Percentiles rank a stretch among this genome's conserved stretches.
Evolutionary conservation across 257 asterid genomes (phyloP).

Genomic region (Nyctanthes arbortristis): DNA sequence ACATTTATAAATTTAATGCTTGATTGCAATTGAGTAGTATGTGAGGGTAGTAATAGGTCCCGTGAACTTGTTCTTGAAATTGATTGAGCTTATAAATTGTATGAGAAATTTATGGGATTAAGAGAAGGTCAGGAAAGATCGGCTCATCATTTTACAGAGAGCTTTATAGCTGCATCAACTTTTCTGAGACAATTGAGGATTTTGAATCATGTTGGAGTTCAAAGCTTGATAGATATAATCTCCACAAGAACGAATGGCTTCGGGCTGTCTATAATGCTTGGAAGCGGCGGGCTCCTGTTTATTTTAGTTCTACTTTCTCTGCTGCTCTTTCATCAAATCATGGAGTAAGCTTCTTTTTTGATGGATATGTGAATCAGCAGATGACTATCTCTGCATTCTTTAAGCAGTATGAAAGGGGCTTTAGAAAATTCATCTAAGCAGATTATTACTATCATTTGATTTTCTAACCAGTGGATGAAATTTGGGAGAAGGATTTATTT

Average conservation of each 20-base stretch:
- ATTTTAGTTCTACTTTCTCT: slow-evolving; percentile 72
- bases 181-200: slow-evolving; percentile 69
- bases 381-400: slow-evolving; percentile 69
- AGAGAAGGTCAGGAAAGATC: slow-evolving; percentile 89
- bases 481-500: no score
- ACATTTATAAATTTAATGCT: no score
- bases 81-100: no score
- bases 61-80: no score
- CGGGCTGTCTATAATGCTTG: slow-evolving; percentile 81
- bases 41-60: no score
- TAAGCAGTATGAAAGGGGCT: slow-evolving; percentile 80
- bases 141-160: slow-evolving; percentile 70
- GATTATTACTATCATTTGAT: no score
- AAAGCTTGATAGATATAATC: slow-evolving; percentile 59
- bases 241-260: slow-evolving; percentile 71
- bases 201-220: slow-evolving; percentile 74
- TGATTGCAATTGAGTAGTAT: no score
- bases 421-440: slow-evolving; percentile 64
- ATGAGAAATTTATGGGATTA: no score
- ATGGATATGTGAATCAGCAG: slow-evolving; percentile 79
- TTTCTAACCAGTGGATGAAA: no score
- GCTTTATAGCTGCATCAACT: slow-evolving; percentile 72
- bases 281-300: slow-evolving; percentile 86
- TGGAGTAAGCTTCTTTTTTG: slow-evolving; percentile 66
- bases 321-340: slow-evolving; percentile 67